A percentile compares a stretch with the other conserved stretches of the same genome.
These are phyloP conservation scores for Saksenaea vasiformis DNA, from an alignment of 371 early-diverging fungal species.

Conservation along the genomic window DNA sequence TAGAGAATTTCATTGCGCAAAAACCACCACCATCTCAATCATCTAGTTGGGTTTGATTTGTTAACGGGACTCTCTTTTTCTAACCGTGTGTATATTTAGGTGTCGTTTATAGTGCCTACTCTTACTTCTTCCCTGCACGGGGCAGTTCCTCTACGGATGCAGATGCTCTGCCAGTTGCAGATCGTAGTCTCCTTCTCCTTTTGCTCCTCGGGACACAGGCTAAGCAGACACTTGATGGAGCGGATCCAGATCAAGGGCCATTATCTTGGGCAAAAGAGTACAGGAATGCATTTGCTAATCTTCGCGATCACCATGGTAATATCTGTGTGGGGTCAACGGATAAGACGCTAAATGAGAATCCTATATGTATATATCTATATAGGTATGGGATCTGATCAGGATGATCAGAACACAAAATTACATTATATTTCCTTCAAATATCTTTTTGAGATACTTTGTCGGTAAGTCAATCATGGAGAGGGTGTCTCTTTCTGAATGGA, in stretches of 20 bases:
- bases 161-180: conserved; percentile 59
- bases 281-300: conserved; percentile 48
- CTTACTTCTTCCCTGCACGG: conserved; percentile 62
- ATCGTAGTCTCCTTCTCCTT: conserved; percentile 64
- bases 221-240: conserved; percentile 9
- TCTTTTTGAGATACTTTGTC: conserved; percentile 63
- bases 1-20: conserved; percentile 68
- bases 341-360: too few relatives aligned
- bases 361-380: too few relatives aligned
- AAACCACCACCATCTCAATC: conserved; percentile 57
- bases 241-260: conserved; percentile 30
- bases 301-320: conserved; percentile 65
- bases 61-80: background rate
- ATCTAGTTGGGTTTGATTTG: conserved; percentile 37
- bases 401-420: conserved; percentile 38
- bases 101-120: conserved; percentile 72
- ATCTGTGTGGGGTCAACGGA: too few relatives aligned
- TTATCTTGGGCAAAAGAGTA: conserved; percentile 39
- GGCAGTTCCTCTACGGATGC: conserved; percentile 41
- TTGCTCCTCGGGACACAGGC: conserved; percentile 49
- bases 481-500: too few relatives aligned
- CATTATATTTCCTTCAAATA: conserved; percentile 62
- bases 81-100: conserved; percentile 25
- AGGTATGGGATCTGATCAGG: conserved; percentile 13
- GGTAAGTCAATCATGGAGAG: conserved; percentile 50